These are phyloP conservation scores for Dactylorhiza incarnata DNA, from an alignment of 106 monocot species.

Conservation along the genomic window DNA sequence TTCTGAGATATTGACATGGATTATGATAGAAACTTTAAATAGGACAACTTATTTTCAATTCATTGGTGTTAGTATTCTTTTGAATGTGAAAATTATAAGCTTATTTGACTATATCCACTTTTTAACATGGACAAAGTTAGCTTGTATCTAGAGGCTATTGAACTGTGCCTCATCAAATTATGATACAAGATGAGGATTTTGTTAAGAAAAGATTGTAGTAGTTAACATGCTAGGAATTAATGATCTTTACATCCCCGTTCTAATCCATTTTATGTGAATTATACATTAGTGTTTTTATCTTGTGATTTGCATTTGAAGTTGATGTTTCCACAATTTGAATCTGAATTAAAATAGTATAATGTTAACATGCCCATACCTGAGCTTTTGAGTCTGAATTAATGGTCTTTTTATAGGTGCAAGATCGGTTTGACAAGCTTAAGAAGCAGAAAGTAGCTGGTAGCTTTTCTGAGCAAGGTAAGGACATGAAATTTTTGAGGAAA, in stretches of 20 bases:
- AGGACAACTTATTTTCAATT: not conserved
- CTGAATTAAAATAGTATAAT: not conserved
- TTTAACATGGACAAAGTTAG: too few relatives aligned
- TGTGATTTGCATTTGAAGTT: not conserved
- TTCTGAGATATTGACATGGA: not conserved
- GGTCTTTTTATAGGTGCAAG: constrained; percentile 62
- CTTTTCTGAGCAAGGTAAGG: constrained; percentile 90
- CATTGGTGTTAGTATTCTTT: not conserved
- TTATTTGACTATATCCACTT: too few relatives aligned
- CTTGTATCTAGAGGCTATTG: not conserved
- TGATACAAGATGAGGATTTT: not conserved
- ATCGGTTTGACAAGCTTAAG: constrained; percentile 89
- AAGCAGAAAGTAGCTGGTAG: constrained; percentile 66
- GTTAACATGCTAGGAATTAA: not conserved
- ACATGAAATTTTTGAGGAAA: not conserved
- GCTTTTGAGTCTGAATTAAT: not conserved
- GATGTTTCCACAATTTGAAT: not conserved
- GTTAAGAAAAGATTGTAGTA: not conserved
- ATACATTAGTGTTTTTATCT: not conserved
- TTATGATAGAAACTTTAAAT: not conserved
- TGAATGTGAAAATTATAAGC: not conserved
- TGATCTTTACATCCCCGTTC: not conserved
- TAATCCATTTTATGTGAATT: not conserved
- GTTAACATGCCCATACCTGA: not conserved
- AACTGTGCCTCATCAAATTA: not conserved